These are phyloP conservation scores for Calonectria henricotiae DNA, from an alignment of 2,329 filamentous ascomycete species.

Conservation along the genomic window DNA sequence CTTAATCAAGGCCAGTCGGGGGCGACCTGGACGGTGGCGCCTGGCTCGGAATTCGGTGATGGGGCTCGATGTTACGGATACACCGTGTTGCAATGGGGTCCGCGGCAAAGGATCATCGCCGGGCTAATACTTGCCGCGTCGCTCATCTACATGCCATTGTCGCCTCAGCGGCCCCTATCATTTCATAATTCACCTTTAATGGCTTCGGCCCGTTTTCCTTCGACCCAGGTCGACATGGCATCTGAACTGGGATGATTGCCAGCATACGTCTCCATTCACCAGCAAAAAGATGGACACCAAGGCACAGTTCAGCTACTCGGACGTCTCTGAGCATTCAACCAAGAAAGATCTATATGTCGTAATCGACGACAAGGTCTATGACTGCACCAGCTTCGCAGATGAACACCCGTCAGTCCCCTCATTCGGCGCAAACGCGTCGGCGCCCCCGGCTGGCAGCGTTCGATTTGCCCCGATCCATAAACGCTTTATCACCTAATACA, in stretches of 20 bases:
- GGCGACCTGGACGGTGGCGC: constrained; percentile 1
- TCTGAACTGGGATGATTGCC: background rate
- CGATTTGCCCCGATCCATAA: background rate
- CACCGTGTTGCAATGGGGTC: constrained; percentile 3
- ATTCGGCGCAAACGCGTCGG: background rate
- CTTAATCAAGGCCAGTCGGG: background rate
- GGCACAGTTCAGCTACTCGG: constrained; percentile 77
- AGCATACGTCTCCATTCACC: background rate
- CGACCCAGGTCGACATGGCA: constrained; percentile 1
- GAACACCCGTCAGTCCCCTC: constrained; percentile 82
- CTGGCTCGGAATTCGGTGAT: constrained; percentile 19
- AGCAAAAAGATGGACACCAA: constrained; percentile 28
- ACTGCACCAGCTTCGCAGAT: constrained; percentile 85
- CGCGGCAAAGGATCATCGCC: background rate
- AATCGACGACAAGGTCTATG: constrained; percentile 93
- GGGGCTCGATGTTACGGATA: background rate
- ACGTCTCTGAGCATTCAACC: constrained; percentile 82
- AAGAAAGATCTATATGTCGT: constrained; percentile 92
- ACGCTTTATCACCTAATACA: background rate
- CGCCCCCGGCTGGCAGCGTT: background rate
- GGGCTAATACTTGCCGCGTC: background rate
- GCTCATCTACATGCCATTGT: background rate
- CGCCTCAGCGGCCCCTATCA: background rate
- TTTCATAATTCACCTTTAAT: constrained; percentile 9
- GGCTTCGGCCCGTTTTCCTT: constrained; percentile 9